phyloP scores from a whole-genome alignment of 2,329 filamentous ascomycete genomes.

The Hortaea werneckii region DNA sequence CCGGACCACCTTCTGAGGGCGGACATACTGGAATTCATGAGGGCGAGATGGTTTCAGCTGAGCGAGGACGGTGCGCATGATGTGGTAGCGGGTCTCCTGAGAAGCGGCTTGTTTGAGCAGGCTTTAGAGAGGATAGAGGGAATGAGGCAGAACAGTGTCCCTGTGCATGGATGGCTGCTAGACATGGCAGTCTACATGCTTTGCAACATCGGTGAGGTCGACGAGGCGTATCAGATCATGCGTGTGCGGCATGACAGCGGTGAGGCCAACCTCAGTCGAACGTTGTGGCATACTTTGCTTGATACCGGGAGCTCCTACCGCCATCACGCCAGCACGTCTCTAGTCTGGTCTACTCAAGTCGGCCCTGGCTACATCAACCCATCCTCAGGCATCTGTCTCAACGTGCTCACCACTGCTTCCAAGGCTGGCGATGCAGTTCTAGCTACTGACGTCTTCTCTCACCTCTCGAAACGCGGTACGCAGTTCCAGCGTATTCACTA shows the following conservation, averaged over 20 bases:
- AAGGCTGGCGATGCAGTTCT: slow-evolving; percentile 57
- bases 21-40: slow-evolving; percentile 63
- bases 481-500: slow-evolving; percentile 61
- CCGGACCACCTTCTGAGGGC: slow-evolving; percentile 71
- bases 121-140: slow-evolving; percentile 60
- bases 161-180: slow-evolving; percentile 62
- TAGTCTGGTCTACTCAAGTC: slow-evolving; percentile 63
- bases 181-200: slow-evolving; percentile 68
- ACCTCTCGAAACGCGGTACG: slow-evolving; percentile 49
- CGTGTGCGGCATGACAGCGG: slow-evolving; percentile 42
- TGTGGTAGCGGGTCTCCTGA: slow-evolving; percentile 62
- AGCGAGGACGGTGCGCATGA: slow-evolving; percentile 53
- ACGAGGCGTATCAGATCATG: slow-evolving; percentile 64
- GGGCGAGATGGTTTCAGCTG: slow-evolving; percentile 58
- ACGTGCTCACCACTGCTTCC: slow-evolving; percentile 63
- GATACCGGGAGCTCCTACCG: slow-evolving; percentile 55
- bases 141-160: slow-evolving; percentile 48
- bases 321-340: slow-evolving; percentile 53
- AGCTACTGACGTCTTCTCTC: slow-evolving; percentile 59
- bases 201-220: slow-evolving; percentile 60
- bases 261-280: slow-evolving; percentile 36
- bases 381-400: slow-evolving; percentile 53
- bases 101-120: slow-evolving; percentile 74
- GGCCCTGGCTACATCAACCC: slow-evolving; percentile 49
- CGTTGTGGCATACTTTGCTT: slow-evolving; percentile 62